These are phyloP conservation scores for Pseudocohnilembus persalinus DNA, from an alignment of 169 alveolate genomes.

Conservation along the genomic window DNA sequence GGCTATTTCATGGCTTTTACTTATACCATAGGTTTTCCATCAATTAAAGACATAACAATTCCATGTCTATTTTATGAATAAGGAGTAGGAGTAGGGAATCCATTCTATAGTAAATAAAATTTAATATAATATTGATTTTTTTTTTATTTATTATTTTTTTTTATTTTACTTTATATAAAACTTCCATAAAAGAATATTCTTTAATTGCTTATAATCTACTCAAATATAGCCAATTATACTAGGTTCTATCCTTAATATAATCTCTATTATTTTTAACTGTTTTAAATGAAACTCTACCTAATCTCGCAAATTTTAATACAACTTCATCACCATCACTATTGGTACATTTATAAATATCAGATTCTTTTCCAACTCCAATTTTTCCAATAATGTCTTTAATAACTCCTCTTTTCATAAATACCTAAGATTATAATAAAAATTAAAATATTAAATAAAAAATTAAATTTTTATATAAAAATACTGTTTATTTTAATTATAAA, in stretches of 20 bases:
- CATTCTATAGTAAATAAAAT: slow-evolving; percentile 54
- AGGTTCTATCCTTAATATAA: slow-evolving; percentile 94
- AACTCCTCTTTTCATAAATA: slow-evolving; percentile 91
- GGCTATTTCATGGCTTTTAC: slow-evolving; percentile 83
- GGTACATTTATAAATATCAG: slow-evolving; percentile 96
- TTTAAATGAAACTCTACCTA: slow-evolving; percentile 97
- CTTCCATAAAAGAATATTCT: slow-evolving; percentile 97
- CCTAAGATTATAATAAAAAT: too few species aligned
- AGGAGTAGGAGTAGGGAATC: slow-evolving; percentile 97
- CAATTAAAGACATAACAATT: slow-evolving; percentile 95
- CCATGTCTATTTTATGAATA: slow-evolving; percentile 97
- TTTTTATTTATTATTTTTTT: neutral
- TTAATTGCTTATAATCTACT: slow-evolving; percentile 98
- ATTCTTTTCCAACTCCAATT: slow-evolving; percentile 99
- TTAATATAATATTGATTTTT: neutral
- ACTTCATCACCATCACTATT: slow-evolving; percentile 90
- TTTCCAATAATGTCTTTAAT: slow-evolving; percentile 91
- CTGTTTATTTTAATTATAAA: too few species aligned
- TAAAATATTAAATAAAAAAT: too few species aligned
- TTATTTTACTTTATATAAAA: slow-evolving; percentile 80
- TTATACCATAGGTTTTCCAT: slow-evolving; percentile 93
- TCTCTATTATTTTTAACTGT: slow-evolving; percentile 98
- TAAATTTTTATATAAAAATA: too few species aligned
- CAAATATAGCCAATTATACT: slow-evolving; percentile 98
- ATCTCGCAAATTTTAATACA: slow-evolving; percentile 91